A percentile compares a stretch with the other conserved stretches of the same genome.
Conservation (phyloP, 192 early-diverging fungal genomes). For the Phlyctochytrium arcticum region DNA sequence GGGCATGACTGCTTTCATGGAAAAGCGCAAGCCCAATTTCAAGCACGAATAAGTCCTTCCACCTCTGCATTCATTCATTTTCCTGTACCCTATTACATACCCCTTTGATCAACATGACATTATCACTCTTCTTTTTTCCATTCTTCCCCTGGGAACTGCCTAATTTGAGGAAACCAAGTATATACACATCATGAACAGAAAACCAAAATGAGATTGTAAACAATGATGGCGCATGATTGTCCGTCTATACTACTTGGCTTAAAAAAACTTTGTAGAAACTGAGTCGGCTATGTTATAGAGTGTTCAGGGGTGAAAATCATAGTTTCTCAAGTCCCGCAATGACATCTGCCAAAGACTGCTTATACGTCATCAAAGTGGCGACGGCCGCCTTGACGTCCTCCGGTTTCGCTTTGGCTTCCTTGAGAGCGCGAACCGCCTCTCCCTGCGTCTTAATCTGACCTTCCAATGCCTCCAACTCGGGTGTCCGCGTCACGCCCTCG, state of each 20-base stretch:
- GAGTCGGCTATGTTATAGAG: too few species aligned
- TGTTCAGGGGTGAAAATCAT: too few species aligned
- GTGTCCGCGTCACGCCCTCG: conserved; percentile 45
- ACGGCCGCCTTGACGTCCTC: conserved; percentile 9
- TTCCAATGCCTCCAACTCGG: conserved; percentile 50
- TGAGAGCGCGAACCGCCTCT: conserved; percentile 52
- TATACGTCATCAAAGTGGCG: neutral
- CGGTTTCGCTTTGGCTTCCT: conserved; percentile 52
- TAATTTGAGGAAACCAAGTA: too few species aligned
- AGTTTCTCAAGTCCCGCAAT: neutral
- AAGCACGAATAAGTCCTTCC: conserved; percentile 64
- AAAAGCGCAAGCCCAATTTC: conserved; percentile 88
- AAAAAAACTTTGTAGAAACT: too few species aligned
- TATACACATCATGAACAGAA: too few species aligned
- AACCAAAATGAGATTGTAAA: too few species aligned
- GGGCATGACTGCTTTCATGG: conserved; percentile 91
- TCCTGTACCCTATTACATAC: neutral
- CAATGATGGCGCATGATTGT: too few species aligned
- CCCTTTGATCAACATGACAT: too few species aligned
- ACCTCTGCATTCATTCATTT: neutral
- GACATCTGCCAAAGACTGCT: neutral
- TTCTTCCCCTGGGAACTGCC: too few species aligned
- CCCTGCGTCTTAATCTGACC: conserved; percentile 52
- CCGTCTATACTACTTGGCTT: too few species aligned
- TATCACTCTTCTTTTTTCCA: too few species aligned